Base-by-base conservation (phyloP, 2,329 filamentous ascomycete species). In the Parastagonospora avenae region DNA sequence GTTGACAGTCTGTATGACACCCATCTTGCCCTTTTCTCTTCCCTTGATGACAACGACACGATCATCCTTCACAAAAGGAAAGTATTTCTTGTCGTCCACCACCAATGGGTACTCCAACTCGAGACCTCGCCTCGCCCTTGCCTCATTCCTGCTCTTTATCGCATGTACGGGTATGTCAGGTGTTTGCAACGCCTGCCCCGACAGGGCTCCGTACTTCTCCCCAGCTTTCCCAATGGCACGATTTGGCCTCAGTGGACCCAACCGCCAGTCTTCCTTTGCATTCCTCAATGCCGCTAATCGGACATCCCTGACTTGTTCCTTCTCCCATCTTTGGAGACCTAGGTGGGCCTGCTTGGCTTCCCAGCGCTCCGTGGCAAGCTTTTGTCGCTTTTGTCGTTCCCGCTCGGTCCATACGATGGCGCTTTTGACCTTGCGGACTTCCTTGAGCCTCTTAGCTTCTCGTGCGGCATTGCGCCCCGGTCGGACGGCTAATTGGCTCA, bases 41-140 rank as follows among this genome's bases (percentile, higher is more conserved):
- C 93, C 92, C 54, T 88, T 85, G 46, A 91, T 76, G 51, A 97
- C 77, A 46, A 93, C 90, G 29, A 97, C 92, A 52, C 94, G 84
- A 74, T 97, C 94, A 6, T 87, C 86, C 60, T 73, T 70, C 59
- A 70, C 65, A 27, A 80, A 71, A 12, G 67, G 68, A 30, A 68
- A 70, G 47, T 51, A 68, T 41, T 59, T 67, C 40, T 68, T 58
- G 40, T 64, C 58, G 30, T 69, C 60, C 9, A 70, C 63, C 8
- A 71, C 58, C 33, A 71, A 48, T 8, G 66, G 67, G 30, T 63
- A 68, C 15, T 64, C 57, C 44, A 51, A 44, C 5, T 57, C 57
- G 9, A 64, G 36, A 32, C 65, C 63, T 39, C 55, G 63, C 24
- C 52, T 63, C 48, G 56, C 55, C 16, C 57, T 55, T 4, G 42